phyloP scores from a whole-genome alignment of 768 basidiomycete species.

The Boletus rubescentipes region DNA sequence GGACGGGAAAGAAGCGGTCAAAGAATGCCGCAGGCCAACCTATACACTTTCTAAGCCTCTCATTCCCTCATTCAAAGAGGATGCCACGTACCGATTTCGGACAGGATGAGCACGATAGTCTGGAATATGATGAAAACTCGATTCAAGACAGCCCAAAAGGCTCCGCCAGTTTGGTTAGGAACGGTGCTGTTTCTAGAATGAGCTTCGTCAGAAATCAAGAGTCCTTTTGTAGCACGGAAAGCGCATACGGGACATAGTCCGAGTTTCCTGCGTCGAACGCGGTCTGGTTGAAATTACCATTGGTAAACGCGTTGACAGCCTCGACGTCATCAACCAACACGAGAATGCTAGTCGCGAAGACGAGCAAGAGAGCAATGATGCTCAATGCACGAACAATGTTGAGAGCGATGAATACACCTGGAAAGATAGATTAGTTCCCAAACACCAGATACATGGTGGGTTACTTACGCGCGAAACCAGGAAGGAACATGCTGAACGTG shows the following conservation, averaged over 20 bases:
- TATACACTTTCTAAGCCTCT: not conserved
- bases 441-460: not conserved
- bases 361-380: slow-evolving; percentile 74
- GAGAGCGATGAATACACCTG: slow-evolving; percentile 67
- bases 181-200: slow-evolving; percentile 69
- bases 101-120: slow-evolving; percentile 63
- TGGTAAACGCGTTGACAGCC: slow-evolving; percentile 64
- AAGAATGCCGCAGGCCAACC: slow-evolving; percentile 81
- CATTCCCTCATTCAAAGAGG: not conserved
- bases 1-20: slow-evolving; percentile 85
- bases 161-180: slow-evolving; percentile 90
- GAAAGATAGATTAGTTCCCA: not conserved
- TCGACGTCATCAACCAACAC: slow-evolving; percentile 74
- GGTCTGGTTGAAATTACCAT: slow-evolving; percentile 36
- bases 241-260: slow-evolving; percentile 77
- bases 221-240: not conserved
- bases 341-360: slow-evolving; percentile 74
- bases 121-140: slow-evolving; percentile 85
- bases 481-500: slow-evolving; percentile 20
- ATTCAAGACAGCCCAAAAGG: slow-evolving; percentile 88
- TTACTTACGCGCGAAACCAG: slow-evolving; percentile 30
- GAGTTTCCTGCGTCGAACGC: slow-evolving; percentile 52
- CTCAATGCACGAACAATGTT: slow-evolving; percentile 76
- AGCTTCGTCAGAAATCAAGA: not conserved
- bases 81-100: slow-evolving; percentile 38